Conservation (phyloP, 352 stramenopile species). For the Saprolegnia parasitica region DNA sequence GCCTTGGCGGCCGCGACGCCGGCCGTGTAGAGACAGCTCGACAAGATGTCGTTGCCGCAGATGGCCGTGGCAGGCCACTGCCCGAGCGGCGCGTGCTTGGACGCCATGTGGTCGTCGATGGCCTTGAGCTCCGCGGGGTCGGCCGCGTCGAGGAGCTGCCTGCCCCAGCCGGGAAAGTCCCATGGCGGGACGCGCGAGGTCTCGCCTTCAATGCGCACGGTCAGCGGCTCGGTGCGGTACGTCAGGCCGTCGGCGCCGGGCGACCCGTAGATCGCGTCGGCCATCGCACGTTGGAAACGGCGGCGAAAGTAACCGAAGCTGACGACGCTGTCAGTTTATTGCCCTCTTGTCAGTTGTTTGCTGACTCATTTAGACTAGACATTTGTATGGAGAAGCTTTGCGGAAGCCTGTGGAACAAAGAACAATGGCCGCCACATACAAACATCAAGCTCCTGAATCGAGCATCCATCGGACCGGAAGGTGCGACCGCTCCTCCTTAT, state of each 20-base stretch:
- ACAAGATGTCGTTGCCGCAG: slow-evolving; percentile 87
- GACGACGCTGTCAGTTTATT: not conserved
- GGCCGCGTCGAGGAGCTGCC: not conserved
- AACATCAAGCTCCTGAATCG: not conserved
- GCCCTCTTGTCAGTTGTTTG: not conserved
- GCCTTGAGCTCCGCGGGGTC: slow-evolving; percentile 26
- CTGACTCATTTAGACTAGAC: not conserved
- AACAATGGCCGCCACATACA: not conserved
- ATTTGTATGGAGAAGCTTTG: not conserved
- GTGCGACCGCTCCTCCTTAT: too few relatives aligned
- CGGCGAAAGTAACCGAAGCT: not conserved
- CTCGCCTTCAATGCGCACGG: slow-evolving; percentile 22
- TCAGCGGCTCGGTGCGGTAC: slow-evolving; percentile 7
- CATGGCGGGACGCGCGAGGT: slow-evolving; percentile 7
- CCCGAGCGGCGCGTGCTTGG: slow-evolving; percentile 34
- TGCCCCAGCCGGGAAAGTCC: slow-evolving; percentile 30
- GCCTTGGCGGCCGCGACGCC: slow-evolving; percentile 41
- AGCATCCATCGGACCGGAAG: too few relatives aligned
- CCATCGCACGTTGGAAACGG: not conserved
- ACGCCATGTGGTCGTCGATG: slow-evolving; percentile 23
- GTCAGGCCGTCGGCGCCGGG: not conserved
- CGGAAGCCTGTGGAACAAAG: too few relatives aligned
- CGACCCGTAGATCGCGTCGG: slow-evolving; percentile 8
- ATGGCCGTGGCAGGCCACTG: slow-evolving; percentile 79
- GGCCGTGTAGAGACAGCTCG: slow-evolving; percentile 70